Conservation (phyloP, 495 filamentous ascomycete genomes). For the Xylaria curta region DNA sequence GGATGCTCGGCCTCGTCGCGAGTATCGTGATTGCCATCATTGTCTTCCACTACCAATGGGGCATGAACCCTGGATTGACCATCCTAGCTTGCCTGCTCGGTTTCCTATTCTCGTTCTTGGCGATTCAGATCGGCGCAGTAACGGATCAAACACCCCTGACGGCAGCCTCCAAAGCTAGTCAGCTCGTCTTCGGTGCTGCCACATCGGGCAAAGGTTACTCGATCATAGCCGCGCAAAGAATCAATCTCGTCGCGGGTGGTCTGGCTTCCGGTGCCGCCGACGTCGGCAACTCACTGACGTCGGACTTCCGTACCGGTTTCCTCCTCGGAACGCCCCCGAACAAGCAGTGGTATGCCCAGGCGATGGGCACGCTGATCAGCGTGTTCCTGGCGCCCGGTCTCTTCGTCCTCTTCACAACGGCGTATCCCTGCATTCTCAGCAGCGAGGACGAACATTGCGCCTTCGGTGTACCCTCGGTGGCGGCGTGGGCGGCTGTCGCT, state of each 20-base stretch:
- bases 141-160: constrained; percentile 71
- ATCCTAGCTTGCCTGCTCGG: constrained; percentile 67
- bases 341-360: constrained; percentile 69
- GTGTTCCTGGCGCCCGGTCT: constrained; percentile 68
- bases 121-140: constrained; percentile 67
- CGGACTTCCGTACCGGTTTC: constrained; percentile 69
- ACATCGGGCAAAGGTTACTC: constrained; percentile 56
- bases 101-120: constrained; percentile 73
- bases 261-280: constrained; percentile 65
- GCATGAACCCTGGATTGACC: constrained; percentile 65
- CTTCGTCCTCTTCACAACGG: constrained; percentile 68
- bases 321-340: constrained; percentile 66
- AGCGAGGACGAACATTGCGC: constrained; percentile 48
- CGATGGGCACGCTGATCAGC: constrained; percentile 63
- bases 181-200: constrained; percentile 69
- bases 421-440: constrained; percentile 69
- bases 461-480: constrained; percentile 66
- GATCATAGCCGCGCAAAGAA: constrained; percentile 57
- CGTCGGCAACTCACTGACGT: constrained; percentile 56
- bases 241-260: constrained; percentile 69
- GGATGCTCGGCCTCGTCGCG: constrained; percentile 59
- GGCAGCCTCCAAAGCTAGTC: constrained; percentile 69
- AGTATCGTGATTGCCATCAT: constrained; percentile 61
- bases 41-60: constrained; percentile 65
- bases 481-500: constrained; percentile 70